Percentiles rank a stretch among this genome's conserved stretches.
These are phyloP conservation scores for Ochromonas danica DNA, from an alignment of 108 stramenopile species.

Conservation along the genomic window DNA sequence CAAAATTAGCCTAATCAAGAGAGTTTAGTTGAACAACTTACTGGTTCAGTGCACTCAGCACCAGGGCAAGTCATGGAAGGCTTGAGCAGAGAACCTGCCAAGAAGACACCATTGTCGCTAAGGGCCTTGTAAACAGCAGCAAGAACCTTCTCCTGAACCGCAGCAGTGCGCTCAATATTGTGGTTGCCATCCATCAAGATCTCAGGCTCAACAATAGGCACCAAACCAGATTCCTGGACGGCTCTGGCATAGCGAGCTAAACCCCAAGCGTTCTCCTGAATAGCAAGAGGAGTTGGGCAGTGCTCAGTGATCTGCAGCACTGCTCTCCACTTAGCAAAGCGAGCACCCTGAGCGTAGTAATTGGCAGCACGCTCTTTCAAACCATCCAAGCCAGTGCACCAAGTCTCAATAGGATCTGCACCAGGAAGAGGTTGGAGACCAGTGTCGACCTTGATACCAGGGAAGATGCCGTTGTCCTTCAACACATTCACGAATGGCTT, in stretches of 20 bases:
- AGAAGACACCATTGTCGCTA: constrained; percentile 16
- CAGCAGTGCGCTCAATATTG: neutral
- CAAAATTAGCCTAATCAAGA: no score
- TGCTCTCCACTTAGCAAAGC: constrained; percentile 29
- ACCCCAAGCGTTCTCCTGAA: constrained; percentile 29
- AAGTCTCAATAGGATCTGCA: constrained; percentile 28
- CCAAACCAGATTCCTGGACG: constrained; percentile 19
- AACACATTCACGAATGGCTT: neutral
- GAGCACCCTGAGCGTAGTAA: constrained; percentile 20
- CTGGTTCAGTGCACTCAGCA: constrained; percentile 1
- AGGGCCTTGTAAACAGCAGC: constrained; percentile 12
- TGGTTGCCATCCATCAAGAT: constrained; percentile 24
- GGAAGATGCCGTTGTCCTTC: neutral
- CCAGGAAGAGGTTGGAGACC: constrained; percentile 13
- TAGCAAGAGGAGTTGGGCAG: neutral
- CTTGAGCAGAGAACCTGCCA: constrained; percentile 5
- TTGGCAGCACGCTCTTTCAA: constrained; percentile 7
- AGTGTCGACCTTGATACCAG: constrained; percentile 20
- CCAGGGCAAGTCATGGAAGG: constrained; percentile 21
- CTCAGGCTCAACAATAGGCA: constrained; percentile 19
- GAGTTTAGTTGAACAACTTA: no score
- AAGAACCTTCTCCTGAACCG: constrained; percentile 4
- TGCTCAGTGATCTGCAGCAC: constrained; percentile 3
- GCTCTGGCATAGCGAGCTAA: neutral
- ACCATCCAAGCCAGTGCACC: constrained; percentile 23